These are phyloP conservation scores for Ananas comosus DNA, from an alignment of 176 grass and related monocot species.

Conservation along the genomic window DNA sequence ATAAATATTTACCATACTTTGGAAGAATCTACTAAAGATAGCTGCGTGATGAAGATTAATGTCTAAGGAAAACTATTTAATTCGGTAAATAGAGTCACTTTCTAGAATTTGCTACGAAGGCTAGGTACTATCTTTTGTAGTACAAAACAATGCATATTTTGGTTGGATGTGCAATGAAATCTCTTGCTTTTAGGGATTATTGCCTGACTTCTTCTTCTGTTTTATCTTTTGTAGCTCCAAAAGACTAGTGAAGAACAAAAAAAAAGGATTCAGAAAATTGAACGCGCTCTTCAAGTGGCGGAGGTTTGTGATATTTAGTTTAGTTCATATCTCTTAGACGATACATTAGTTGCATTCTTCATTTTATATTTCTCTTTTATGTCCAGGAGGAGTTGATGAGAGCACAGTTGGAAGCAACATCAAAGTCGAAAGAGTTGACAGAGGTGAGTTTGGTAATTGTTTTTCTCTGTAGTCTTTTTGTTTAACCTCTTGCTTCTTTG, in stretches of 20 bases:
- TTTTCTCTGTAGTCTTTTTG: background rate
- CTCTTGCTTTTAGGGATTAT: background rate
- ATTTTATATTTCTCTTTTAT: conserved; percentile 25
- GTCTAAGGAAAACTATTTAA: too few relatives aligned
- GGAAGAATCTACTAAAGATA: too few relatives aligned
- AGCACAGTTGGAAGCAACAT: conserved; percentile 57
- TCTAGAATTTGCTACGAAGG: too few relatives aligned
- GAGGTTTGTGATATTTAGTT: conserved; percentile 55
- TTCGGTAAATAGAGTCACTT: too few relatives aligned
- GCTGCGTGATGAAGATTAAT: too few relatives aligned
- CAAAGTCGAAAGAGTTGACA: conserved; percentile 49
- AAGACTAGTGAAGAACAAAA: conserved; percentile 70
- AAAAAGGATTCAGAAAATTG: conserved; percentile 74
- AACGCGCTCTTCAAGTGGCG: conserved; percentile 66
- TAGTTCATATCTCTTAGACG: conserved; percentile 11
- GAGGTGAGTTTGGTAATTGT: conserved; percentile 47
- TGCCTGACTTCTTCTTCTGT: conserved; percentile 14
- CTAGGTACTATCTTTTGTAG: too few relatives aligned
- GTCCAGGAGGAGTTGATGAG: conserved; percentile 82
- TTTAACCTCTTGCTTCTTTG: background rate
- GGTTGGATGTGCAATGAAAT: too few relatives aligned
- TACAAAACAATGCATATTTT: too few relatives aligned
- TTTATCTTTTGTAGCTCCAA: conserved; percentile 55
- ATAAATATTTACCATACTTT: too few relatives aligned
- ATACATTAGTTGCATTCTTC: conserved; percentile 16